Evolutionary conservation across 345 rosid genomes (phyloP), one percentile per base, ranked within the genome.

Genomic region (Citrus unshiu): DNA sequence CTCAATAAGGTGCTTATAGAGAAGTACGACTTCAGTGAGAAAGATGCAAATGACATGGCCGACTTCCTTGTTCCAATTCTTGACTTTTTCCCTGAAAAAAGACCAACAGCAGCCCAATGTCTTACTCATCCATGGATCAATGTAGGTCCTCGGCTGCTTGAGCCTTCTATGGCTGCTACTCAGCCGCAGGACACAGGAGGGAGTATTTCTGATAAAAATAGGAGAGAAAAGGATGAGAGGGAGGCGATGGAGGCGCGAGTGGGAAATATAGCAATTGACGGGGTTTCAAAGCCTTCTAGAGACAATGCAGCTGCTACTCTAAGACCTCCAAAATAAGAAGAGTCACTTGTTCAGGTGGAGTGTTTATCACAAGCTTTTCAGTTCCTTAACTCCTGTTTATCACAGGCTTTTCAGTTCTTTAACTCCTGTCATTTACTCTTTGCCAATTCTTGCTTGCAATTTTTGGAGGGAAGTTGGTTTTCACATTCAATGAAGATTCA

Each of bases 41-140:
- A 88, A 76, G 90, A 89, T 84, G 92, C 92, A 74, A 84, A 77
- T 83, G 89, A 85, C 62, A 60, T 92, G 87, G 76, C 86, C 0
- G 87, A 88, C 56, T 92, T 92, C 84, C 74, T 92, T 78, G 77
- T 89, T 69, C 88, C 93, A 34, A 89, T 92, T 56, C 92, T 90
- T 64, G 92, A 90, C 83, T 92, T 92, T 86, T 87, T 89, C 34
- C 91, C 92, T 32, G 96, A 92, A 83, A 90, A 86, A 66, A 89
- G 91, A 46, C 93, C 93, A 12, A 87, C 88, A 58, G 93, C 95
- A 59, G 88, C 91, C 54, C 89, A 90, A 81, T 88, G 91, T 80
- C 93, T 90, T 78, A 86, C 84, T 82, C 96, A 90, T 81, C 92
- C 89, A 43, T 92, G 91, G 92, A 72, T 90, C 25, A 88, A 72